Percentiles rank a stretch among this genome's conserved stretches.
phyloP scores from a whole-genome alignment of 306 rosid genomes.

The Fragaria nilgerrensis region DNA sequence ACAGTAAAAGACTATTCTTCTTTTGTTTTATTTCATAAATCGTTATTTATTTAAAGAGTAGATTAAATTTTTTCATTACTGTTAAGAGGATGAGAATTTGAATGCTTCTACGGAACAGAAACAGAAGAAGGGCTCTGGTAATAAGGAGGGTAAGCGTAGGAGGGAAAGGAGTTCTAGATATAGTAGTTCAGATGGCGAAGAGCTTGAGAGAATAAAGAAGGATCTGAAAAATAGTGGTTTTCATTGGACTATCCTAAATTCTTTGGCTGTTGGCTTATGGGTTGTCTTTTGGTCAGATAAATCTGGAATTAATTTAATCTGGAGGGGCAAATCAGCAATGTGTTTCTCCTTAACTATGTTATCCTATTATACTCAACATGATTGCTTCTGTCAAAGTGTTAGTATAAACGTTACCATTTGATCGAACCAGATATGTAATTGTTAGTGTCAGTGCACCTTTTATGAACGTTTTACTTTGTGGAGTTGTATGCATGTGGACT shows the following conservation, averaged over 20 bases:
- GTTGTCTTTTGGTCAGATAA: no score
- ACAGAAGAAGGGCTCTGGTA: conserved; percentile 32
- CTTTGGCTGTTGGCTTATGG: not conserved
- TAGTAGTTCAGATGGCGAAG: conserved; percentile 58
- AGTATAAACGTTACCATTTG: not conserved
- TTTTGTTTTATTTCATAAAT: not conserved
- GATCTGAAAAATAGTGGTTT: conserved; percentile 68
- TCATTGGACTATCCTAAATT: conserved; percentile 42
- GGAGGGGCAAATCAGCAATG: not conserved
- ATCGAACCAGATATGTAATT: not conserved
- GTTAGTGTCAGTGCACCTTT: no score
- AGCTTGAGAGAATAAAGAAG: conserved; percentile 44
- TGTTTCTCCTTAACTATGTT: not conserved
- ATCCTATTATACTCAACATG: not conserved
- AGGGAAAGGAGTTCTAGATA: conserved; percentile 41
- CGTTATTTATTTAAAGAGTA: not conserved
- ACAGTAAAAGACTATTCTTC: conserved; percentile 21
- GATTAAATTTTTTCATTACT: not conserved
- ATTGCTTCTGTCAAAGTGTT: not conserved
- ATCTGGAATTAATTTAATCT: no score
- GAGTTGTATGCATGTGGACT: not conserved
- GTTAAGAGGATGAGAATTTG: conserved; percentile 26
- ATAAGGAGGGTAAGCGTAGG: conserved; percentile 35
- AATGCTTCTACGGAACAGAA: conserved; percentile 33
- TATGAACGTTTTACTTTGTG: not conserved